phyloP scores from a whole-genome alignment of 164 flowering plant species.

The Protea cynaroides region DNA sequence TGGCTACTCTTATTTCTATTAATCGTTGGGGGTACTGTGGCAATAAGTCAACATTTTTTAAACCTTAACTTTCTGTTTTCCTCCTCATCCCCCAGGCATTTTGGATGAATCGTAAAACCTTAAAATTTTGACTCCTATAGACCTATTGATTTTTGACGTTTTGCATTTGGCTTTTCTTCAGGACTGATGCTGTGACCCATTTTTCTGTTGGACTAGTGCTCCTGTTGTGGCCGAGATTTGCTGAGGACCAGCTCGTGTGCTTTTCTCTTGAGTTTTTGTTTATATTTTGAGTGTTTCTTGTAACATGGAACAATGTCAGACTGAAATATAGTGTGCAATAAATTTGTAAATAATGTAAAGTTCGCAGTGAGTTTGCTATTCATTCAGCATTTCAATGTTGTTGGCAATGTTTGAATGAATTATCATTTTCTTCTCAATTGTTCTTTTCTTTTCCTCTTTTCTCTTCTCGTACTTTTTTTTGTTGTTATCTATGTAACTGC shows the following conservation, averaged over 20 bases:
- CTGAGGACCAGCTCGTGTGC: constrained; percentile 11
- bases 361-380: constrained; percentile 20
- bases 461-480: neutral
- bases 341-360: constrained; percentile 28
- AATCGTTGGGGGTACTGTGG: too few relatives aligned
- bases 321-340: constrained; percentile 26
- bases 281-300: constrained; percentile 31
- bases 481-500: constrained; percentile 20
- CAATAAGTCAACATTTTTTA: too few relatives aligned
- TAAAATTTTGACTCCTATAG: too few relatives aligned
- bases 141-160: neutral
- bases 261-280: constrained; percentile 14
- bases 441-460: constrained; percentile 2
- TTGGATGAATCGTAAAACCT: too few relatives aligned
- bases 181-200: constrained; percentile 17
- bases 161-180: constrained; percentile 10
- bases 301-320: constrained; percentile 32
- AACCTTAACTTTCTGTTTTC: too few relatives aligned
- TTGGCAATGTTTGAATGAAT: constrained; percentile 19
- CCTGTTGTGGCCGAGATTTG: constrained; percentile 15
- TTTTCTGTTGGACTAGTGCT: constrained; percentile 15
- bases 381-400: constrained; percentile 14
- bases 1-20: too few relatives aligned
- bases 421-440: constrained; percentile 7
- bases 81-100: too few relatives aligned